Percentiles rank a stretch among this genome's conserved stretches.
Conservation (phyloP, 176 grass and related monocot species). For the Cymbopogon citratus region DNA sequence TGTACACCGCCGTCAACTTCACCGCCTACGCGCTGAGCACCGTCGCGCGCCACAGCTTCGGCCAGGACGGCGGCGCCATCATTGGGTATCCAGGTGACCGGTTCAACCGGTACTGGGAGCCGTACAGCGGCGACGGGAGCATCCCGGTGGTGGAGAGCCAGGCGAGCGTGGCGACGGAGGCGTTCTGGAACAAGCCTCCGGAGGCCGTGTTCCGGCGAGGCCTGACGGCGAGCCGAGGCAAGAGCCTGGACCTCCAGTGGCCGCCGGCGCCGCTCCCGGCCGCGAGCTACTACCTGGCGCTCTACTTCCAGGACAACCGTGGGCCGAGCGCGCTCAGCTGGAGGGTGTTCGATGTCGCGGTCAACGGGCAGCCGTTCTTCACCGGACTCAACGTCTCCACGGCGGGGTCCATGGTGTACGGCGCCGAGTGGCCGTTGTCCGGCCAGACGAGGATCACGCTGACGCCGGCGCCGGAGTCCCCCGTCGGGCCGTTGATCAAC, state of each 20-base stretch:
- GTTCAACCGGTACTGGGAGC: conserved; percentile 84
- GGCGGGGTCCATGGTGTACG: conserved; percentile 55
- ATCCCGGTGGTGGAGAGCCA: conserved; percentile 47
- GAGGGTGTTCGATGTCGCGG: conserved; percentile 67
- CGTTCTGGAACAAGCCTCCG: conserved; percentile 85
- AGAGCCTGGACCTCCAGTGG: conserved; percentile 61
- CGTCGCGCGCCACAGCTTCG: conserved; percentile 74
- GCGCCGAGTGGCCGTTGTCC: conserved; percentile 49
- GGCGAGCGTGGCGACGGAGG: conserved; percentile 35
- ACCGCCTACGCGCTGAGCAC: conserved; percentile 50
- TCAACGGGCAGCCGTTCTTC: conserved; percentile 69
- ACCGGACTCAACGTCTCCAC: conserved; percentile 71
- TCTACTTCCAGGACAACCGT: conserved; percentile 91
- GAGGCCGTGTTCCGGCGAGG: conserved; percentile 47
- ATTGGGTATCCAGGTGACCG: conserved; percentile 57
- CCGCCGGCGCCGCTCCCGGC: conserved; percentile 50
- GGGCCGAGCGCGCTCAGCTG: conserved; percentile 49
- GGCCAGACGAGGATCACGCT: conserved; percentile 62
- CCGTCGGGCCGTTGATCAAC: conserved; percentile 87
- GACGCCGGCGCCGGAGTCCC: conserved; percentile 43
- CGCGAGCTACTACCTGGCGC: conserved; percentile 75
- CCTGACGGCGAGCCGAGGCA: conserved; percentile 35
- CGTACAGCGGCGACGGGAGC: conserved; percentile 39
- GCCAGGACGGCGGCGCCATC: conserved; percentile 22
- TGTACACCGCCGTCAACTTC: conserved; percentile 72